Base-by-base conservation (phyloP, 768 basidiomycete genomes). In the Trametes cinnabarina region DNA sequence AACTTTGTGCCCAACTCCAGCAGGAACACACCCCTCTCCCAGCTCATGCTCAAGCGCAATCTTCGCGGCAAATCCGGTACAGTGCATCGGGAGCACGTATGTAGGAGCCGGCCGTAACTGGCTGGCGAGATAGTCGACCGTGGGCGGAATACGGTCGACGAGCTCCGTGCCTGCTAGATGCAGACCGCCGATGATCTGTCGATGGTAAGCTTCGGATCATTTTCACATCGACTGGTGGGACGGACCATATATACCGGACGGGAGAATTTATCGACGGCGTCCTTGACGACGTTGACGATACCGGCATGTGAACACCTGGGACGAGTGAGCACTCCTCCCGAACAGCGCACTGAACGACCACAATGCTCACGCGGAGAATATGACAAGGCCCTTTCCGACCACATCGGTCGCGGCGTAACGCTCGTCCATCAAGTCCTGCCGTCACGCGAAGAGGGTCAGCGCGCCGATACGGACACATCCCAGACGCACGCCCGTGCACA, bases 71-170 rank as follows among this genome's bases (percentile, higher is more conserved):
- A 92, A 90, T 4, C 91, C 91, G 3, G 88, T 83, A 65, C 92
- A 94, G 68, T 94, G 92, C 84, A 94, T 88, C 0, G 91, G 92
- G 0, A 93, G 76, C 44, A 93, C 71, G 61, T 87, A 92, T 1
- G 77, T 78, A 1, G 89, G 90, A 0, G 82, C 70, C 11, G 90
- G 89, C 7, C 73, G 68, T 28, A 92, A 71, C 51, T 78, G 65
- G n/a, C 77, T 72, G 0, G 86, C 79, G 32, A 94, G 72, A 70
- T 90, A 92, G 12, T 86, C 71, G 50, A 92, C 82, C 0, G 92
- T 94, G 10, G 82, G 82, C 1, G 76, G 76, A 52, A 92, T 84
- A 46, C 89, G 84, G 22, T 78, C 72, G 10, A 75, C 74, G 17
- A 85, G 77, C 58, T 90, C 88, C 0, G 86, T 78, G 7, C 85